phyloP scores from a whole-genome alignment of 1,284 basidiomycete species.

The Apiotrichum veenhuisii region DNA sequence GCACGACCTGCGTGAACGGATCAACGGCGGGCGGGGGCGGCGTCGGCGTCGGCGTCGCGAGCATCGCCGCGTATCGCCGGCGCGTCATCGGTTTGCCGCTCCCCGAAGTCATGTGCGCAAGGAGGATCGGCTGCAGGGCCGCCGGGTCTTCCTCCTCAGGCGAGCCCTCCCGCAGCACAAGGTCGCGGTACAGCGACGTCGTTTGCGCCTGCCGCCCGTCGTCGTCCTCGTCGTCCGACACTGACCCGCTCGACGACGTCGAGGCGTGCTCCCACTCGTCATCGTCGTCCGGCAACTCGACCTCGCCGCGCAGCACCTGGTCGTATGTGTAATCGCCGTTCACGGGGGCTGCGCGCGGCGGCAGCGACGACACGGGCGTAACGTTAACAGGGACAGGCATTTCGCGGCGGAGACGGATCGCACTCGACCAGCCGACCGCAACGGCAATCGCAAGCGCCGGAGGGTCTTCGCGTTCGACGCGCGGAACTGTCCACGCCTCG shows the following conservation, averaged over 20 bases:
- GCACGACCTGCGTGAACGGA: constrained; percentile 19
- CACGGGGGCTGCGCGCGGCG: background rate
- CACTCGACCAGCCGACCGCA: constrained; percentile 1
- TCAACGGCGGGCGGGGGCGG: constrained; percentile 5
- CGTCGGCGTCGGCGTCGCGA: constrained; percentile 4
- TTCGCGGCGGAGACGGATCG: constrained; percentile 2
- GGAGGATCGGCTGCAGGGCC: constrained; percentile 40
- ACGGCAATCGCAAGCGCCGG: background rate
- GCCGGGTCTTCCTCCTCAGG: constrained; percentile 11
- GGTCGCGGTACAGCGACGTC: constrained; percentile 27
- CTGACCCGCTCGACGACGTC: constrained; percentile 1
- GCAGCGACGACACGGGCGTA: background rate
- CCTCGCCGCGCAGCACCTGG: constrained; percentile 29
- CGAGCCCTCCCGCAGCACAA: constrained; percentile 19
- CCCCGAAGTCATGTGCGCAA: constrained; percentile 43
- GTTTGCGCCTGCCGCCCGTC: constrained; percentile 11
- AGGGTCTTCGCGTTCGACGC: background rate
- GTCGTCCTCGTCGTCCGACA: constrained; percentile 20
- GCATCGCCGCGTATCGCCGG: constrained; percentile 35
- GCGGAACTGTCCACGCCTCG: constrained; percentile 34
- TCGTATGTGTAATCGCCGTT: constrained; percentile 19
- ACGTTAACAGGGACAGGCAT: background rate
- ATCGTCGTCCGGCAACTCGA: constrained; percentile 35
- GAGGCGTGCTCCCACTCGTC: constrained; percentile 27
- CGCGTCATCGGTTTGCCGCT: constrained; percentile 39